phyloP scores from a whole-genome alignment of 2,329 filamentous ascomycete species.

The Fusarium cyanostomum region DNA sequence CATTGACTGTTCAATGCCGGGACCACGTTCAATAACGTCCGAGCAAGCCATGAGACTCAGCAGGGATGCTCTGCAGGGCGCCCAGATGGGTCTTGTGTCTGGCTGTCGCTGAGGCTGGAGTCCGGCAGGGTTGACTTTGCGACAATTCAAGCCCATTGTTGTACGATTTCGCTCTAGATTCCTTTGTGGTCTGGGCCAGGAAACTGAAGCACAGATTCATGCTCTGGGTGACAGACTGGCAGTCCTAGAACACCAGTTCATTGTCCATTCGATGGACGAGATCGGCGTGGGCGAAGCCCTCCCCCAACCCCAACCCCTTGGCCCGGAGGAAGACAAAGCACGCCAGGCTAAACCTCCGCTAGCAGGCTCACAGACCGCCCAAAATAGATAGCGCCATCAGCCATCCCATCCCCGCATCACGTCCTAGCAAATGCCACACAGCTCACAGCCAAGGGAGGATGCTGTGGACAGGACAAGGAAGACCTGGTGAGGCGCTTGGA shows the following conservation, averaged over 20 bases:
- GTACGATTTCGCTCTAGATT: conserved; percentile 16
- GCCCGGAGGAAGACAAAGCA: conserved; percentile 14
- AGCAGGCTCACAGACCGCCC: conserved; percentile 19
- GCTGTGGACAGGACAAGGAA: conserved; percentile 13
- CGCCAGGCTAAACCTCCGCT: conserved; percentile 29
- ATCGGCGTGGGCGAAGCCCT: conserved; percentile 35
- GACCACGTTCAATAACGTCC: conserved; percentile 17
- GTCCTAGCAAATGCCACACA: conserved; percentile 38
- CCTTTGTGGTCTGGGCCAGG: conserved; percentile 26
- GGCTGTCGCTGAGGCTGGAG: conserved; percentile 4
- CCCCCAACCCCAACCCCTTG: conserved; percentile 21
- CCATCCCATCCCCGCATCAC: conserved; percentile 35
- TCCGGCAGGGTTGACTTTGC: conserved; percentile 8
- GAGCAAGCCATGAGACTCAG: conserved; percentile 7
- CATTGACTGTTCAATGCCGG: conserved; percentile 22
- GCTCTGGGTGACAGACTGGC: too few relatives aligned
- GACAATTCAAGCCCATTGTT: conserved; percentile 6
- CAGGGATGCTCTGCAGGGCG: conserved; percentile 25
- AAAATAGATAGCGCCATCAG: conserved; percentile 39
- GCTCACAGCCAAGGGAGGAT: conserved; percentile 10
- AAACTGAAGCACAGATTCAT: conserved; percentile 9
- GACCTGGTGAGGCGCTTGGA: conserved; percentile 31
- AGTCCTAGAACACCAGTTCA: conserved; percentile 14
- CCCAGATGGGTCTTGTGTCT: conserved; percentile 22
- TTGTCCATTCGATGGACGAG: conserved; percentile 8